Base-by-base conservation (phyloP, 1,139 yeast genomes). In the Taiozyma sp. region DNA sequence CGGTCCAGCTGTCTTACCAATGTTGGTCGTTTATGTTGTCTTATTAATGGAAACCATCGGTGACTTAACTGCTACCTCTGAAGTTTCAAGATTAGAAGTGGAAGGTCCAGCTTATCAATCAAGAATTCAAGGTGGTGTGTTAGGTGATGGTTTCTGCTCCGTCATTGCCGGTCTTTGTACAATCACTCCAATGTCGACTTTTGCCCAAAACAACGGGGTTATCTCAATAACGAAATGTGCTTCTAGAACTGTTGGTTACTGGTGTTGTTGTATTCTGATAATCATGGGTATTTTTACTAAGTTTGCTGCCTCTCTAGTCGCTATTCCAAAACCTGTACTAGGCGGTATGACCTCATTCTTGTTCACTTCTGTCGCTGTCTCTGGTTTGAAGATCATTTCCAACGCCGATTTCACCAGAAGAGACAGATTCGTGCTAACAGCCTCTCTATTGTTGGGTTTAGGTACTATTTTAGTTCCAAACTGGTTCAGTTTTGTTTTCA, bases 121-220 rank as follows among this genome's bases (percentile, higher is more conserved):
- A 21, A 77, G 97, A 66, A 78, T 90, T 57, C 96, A 89, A 72
- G 97, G 97, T 60, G 97, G 96, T 68, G 78, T 89, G 46, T 74
- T 89, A 47, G 95, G 95, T 30, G 96, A 89, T 67, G 83, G 82
- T 21, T 43, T 67, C 39, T 85, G 87, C 50, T 95, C 96, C 52
- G 62, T 85, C 21, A 57, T 88, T 8, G 84, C 95, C 6, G 90
- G 90, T 35, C 74, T 89, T 47, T 75, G 80, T 75, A 84, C 90
- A 6, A 73, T 86, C 53, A 85, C 95, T 42, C 96, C 96, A 51
- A 76, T 89, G 80, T 83, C 93, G 13, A 85, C 93, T 0, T 89
- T 89, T 73, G 97, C 97, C 7, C 97, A 89, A 68, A 90, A 89
- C 70, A 90, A 90, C 67, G 97, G 97, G 72, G 96, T 89, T 54